Conservation (phyloP, 305 asterid species). For the Petunia hybrid region DNA sequence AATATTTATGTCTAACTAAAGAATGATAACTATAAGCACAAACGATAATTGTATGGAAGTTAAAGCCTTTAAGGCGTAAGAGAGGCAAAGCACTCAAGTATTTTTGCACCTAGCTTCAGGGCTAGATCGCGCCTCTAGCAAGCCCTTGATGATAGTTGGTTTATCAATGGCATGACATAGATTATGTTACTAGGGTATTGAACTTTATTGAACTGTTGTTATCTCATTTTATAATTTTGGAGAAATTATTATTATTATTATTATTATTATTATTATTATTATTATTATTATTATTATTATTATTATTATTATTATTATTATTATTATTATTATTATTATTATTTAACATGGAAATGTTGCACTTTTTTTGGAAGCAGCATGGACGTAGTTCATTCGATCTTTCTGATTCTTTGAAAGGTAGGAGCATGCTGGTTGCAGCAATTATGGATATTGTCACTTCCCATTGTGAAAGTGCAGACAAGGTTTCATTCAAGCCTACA, state of each 20-base stretch:
- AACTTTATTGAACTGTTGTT: slow-evolving; percentile 17
- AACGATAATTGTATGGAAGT: neutral
- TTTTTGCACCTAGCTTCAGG: neutral
- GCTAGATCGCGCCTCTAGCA: slow-evolving; percentile 7
- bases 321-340: neutral
- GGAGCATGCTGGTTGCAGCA: slow-evolving; percentile 99
- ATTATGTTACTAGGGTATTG: neutral
- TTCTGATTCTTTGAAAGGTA: slow-evolving; percentile 82
- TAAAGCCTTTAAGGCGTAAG: no score
- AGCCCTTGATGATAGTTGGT: neutral
- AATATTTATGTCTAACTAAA: neutral
- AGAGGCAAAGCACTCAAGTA: no score
- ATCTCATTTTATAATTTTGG: slow-evolving; percentile 25
- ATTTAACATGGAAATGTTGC: slow-evolving; percentile 50
- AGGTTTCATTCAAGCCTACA: slow-evolving; percentile 63
- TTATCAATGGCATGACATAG: neutral
- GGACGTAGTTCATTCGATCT: slow-evolving; percentile 77
- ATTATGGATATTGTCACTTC: slow-evolving; percentile 97
- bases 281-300: no score
- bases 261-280: slow-evolving; percentile 12
- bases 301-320: no score
- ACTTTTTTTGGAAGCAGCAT: slow-evolving; percentile 69
- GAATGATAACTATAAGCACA: no score
- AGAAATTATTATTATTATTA: slow-evolving; percentile 22
- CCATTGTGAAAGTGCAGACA: slow-evolving; percentile 76